Conservation (phyloP, 2,329 filamentous ascomycete genomes). For the Fusarium lateritium region DNA sequence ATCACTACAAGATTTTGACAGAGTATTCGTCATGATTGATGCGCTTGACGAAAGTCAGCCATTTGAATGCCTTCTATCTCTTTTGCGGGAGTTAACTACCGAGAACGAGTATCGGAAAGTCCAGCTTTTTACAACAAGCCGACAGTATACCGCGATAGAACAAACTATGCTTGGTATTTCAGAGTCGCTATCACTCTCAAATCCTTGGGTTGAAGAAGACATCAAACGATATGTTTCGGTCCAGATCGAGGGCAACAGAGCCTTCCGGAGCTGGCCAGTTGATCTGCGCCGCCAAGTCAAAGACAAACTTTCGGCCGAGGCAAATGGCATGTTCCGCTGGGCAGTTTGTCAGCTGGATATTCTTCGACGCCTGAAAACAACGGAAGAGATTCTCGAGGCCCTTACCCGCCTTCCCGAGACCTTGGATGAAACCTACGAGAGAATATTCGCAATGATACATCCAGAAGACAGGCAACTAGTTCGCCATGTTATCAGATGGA, state of each 20-base stretch:
- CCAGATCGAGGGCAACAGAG: accelerated
- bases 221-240: neutral
- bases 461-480: neutral
- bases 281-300: neutral
- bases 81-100: accelerated
- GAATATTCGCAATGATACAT: accelerated
- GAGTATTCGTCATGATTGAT: neutral
- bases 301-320: accelerated
- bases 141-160: neutral
- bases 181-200: neutral
- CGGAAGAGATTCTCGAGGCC: accelerated
- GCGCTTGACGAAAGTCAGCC: neutral
- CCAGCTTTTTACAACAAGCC: neutral
- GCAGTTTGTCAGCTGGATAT: neutral
- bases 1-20: accelerated
- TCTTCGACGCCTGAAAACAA: neutral
- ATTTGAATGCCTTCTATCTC: accelerated
- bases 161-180: accelerated
- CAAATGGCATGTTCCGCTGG: neutral
- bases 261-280: accelerated
- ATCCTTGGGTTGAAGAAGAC: neutral
- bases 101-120: accelerated
- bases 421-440: neutral
- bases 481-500: neutral
- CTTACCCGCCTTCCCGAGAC: accelerated